phyloP scores from a whole-genome alignment of 2,329 filamentous ascomycete genomes.

The Monilinia aucupariae region DNA sequence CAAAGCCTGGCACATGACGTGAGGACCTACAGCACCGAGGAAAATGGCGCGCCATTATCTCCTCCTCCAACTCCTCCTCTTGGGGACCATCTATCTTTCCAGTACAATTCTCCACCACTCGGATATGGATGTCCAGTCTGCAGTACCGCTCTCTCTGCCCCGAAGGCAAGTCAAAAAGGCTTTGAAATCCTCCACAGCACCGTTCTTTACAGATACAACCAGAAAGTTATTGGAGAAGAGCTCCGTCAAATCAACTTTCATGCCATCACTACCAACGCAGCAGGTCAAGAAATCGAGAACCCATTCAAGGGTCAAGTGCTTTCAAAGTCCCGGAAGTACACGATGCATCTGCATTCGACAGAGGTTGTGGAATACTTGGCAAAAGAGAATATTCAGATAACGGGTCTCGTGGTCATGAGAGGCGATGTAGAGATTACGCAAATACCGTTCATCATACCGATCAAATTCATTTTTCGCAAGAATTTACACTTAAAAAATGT shows the following conservation, averaged over 20 bases:
- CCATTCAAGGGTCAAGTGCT: not conserved
- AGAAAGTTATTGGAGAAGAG: not conserved
- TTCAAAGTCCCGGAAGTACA: no score
- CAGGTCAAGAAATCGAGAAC: not conserved
- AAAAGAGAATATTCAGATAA: not conserved
- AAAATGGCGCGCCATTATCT: not conserved
- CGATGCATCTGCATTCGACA: not conserved
- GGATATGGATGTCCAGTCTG: not conserved
- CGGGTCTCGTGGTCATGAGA: not conserved
- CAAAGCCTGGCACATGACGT: not conserved
- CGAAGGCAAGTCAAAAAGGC: not conserved
- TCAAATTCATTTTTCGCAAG: not conserved
- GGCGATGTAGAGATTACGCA: not conserved
- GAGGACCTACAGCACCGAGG: not conserved
- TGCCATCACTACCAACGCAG: not conserved
- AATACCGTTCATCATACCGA: not conserved
- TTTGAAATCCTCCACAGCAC: not conserved
- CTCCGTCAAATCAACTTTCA: not conserved
- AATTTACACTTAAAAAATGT: not conserved
- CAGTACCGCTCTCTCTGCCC: not conserved
- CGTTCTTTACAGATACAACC: not conserved
- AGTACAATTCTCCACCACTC: not conserved
- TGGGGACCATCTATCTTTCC: not conserved
- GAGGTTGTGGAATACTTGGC: constrained; percentile 2
- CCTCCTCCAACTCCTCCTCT: not conserved